A percentile compares a stretch with the other conserved stretches of the same genome.
Conservation (phyloP, 495 filamentous ascomycete genomes). For the Xylaria telfairii region DNA sequence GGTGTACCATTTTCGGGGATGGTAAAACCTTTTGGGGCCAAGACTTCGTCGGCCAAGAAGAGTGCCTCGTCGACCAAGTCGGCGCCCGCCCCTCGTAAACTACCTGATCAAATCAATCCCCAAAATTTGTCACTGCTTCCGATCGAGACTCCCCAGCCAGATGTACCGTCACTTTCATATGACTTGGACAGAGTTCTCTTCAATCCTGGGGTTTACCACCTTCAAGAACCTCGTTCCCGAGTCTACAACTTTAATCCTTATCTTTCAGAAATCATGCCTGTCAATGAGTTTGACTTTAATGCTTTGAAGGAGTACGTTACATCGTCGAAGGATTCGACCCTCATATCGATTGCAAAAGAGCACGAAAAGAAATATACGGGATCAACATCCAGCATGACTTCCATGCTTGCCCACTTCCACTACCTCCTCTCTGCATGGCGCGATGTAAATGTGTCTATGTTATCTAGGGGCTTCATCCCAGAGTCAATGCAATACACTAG, state of each 20-base stretch:
- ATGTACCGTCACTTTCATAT: conserved; percentile 75
- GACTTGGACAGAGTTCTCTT: conserved; percentile 90
- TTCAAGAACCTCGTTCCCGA: conserved; percentile 85
- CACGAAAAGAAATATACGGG: conserved; percentile 85
- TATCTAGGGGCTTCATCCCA: conserved; percentile 71
- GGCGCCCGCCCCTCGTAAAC: not conserved
- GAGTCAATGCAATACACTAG: conserved; percentile 70
- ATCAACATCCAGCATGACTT: conserved; percentile 96
- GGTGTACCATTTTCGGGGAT: conserved; percentile 1
- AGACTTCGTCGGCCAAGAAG: not conserved
- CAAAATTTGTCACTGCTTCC: conserved; percentile 39
- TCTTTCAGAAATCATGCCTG: conserved; percentile 87
- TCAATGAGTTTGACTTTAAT: conserved; percentile 88
- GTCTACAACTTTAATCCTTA: conserved; percentile 98
- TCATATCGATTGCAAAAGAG: conserved; percentile 68
- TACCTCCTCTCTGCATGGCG: conserved; percentile 88
- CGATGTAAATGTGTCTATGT: conserved; percentile 62
- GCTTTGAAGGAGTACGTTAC: conserved; percentile 84
- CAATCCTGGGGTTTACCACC: conserved; percentile 90
- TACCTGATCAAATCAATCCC: conserved; percentile 31
- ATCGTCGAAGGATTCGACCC: conserved; percentile 78
- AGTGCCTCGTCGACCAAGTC: conserved; percentile 7
- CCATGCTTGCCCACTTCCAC: conserved; percentile 87
- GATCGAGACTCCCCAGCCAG: conserved; percentile 59
- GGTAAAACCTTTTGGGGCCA: no score